These are phyloP conservation scores for Tulasnella sp. DNA, from an alignment of 768 basidiomycete species.

Conservation along the genomic window DNA sequence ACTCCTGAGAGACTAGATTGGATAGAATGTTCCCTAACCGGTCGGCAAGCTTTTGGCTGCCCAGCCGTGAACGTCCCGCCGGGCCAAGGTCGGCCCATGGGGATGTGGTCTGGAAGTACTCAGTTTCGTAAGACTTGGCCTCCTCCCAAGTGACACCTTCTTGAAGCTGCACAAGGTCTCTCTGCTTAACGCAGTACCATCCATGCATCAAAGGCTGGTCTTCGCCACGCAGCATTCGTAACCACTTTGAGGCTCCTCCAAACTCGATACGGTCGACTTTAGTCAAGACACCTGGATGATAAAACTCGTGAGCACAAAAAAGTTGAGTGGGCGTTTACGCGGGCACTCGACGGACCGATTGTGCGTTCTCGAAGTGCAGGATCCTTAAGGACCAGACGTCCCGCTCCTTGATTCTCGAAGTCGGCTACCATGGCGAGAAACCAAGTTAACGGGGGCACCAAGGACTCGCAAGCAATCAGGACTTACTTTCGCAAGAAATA, in stretches of 20 bases:
- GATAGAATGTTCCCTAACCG: slow-evolving; percentile 59
- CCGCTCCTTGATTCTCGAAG: slow-evolving; percentile 75
- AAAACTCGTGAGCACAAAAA: neutral
- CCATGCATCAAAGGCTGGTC: slow-evolving; percentile 47
- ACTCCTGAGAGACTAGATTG: slow-evolving; percentile 60
- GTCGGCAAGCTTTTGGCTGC: slow-evolving; percentile 42
- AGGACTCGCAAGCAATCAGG: too few relatives aligned
- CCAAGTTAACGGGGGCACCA: too few relatives aligned
- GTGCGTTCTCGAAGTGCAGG: slow-evolving; percentile 65
- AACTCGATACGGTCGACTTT: slow-evolving; percentile 64
- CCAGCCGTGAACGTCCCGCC: neutral
- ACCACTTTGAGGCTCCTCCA: slow-evolving; percentile 55
- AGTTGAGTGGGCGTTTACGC: neutral
- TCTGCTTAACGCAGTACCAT: slow-evolving; percentile 60
- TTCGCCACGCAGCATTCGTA: slow-evolving; percentile 32
- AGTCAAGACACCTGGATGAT: slow-evolving; percentile 58
- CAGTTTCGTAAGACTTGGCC: slow-evolving; percentile 54
- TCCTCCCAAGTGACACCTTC: slow-evolving; percentile 54
- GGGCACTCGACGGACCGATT: slow-evolving; percentile 48
- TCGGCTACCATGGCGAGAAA: too few relatives aligned
- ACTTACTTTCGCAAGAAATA: too few relatives aligned
- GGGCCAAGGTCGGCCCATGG: slow-evolving; percentile 27
- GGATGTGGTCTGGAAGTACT: slow-evolving; percentile 45
- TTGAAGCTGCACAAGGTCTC: slow-evolving; percentile 49
- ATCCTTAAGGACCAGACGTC: slow-evolving; percentile 54